A percentile compares a stretch with the other conserved stretches of the same genome.
Evolutionary conservation across 2,329 filamentous ascomycete genomes (phyloP).

Genomic region (Colletotrichum sp.): DNA sequence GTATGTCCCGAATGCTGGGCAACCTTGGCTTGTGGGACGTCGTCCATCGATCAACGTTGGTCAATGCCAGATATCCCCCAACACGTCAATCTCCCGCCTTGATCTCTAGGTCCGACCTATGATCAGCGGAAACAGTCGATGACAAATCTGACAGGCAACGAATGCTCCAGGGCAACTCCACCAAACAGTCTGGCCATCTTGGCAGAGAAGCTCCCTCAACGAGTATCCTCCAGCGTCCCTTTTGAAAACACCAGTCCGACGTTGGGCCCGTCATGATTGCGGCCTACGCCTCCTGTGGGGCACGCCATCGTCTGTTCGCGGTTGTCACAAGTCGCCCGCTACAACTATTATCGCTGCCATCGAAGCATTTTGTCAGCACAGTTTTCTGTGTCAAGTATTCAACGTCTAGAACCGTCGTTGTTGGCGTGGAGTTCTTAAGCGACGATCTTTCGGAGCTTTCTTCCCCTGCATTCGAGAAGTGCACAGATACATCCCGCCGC

Average conservation of each 20-base stretch:
- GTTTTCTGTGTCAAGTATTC: not conserved
- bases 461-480: not conserved
- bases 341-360: not conserved
- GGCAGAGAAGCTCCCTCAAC: not conserved
- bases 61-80: not conserved
- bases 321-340: not conserved
- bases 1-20: not conserved
- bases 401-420: not conserved
- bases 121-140: not conserved
- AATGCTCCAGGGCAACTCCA: not conserved
- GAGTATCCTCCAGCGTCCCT: not conserved
- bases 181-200: not conserved
- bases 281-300: not conserved
- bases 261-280: not conserved
- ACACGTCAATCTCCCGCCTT: not conserved
- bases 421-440: not conserved
- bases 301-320: not conserved
- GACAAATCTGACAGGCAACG: not conserved
- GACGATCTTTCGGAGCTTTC: constrained; percentile 1
- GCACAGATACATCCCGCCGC: constrained; percentile 3
- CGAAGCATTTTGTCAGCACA: not conserved
- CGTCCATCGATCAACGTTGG: not conserved
- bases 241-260: not conserved
- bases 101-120: not conserved
- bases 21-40: not conserved